Percentiles rank a stretch among this genome's conserved stretches.
Conservation (phyloP, 1,284 basidiomycete genomes). For the Cutaneotrichosporon sp. region DNA sequence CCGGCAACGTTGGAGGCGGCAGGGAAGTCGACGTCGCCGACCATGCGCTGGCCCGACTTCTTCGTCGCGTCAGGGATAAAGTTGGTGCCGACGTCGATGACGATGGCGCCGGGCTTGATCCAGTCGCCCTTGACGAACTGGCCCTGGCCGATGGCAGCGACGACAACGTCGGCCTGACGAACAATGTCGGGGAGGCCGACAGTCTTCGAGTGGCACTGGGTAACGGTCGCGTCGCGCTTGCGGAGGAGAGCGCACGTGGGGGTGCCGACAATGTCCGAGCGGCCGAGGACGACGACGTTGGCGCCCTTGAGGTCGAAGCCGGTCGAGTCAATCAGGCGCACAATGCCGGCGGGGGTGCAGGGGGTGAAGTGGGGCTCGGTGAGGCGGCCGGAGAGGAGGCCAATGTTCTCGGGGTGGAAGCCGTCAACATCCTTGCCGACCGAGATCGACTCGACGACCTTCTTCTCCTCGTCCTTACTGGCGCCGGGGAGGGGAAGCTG, state of each 20-base stretch:
- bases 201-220: constrained; percentile 93
- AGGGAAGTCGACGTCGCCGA: constrained; percentile 91
- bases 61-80: constrained; percentile 87
- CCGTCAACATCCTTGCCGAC: constrained; percentile 98
- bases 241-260: constrained; percentile 90
- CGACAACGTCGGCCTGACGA: constrained; percentile 83
- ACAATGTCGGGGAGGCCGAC: constrained; percentile 78
- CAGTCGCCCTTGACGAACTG: constrained; percentile 90
- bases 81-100: constrained; percentile 98
- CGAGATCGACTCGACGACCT: constrained; percentile 90
- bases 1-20: constrained; percentile 76
- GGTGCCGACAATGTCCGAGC: constrained; percentile 97
- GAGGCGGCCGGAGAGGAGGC: constrained; percentile 87
- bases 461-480: constrained; percentile 78
- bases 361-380: constrained; percentile 88
- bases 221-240: constrained; percentile 91
- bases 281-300: constrained; percentile 89
- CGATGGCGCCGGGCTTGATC: constrained; percentile 91
- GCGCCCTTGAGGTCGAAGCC: constrained; percentile 73
- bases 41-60: constrained; percentile 93
- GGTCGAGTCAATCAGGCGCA: constrained; percentile 84
- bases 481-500: constrained; percentile 95
- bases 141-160: constrained; percentile 90
- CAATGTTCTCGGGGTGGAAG: constrained; percentile 99
- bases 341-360: constrained; percentile 93